Evolutionary conservation across 2,329 filamentous ascomycete species (phyloP), one percentile per base, ranked within the genome.

Genomic region (Magnaporthales sp.): DNA sequence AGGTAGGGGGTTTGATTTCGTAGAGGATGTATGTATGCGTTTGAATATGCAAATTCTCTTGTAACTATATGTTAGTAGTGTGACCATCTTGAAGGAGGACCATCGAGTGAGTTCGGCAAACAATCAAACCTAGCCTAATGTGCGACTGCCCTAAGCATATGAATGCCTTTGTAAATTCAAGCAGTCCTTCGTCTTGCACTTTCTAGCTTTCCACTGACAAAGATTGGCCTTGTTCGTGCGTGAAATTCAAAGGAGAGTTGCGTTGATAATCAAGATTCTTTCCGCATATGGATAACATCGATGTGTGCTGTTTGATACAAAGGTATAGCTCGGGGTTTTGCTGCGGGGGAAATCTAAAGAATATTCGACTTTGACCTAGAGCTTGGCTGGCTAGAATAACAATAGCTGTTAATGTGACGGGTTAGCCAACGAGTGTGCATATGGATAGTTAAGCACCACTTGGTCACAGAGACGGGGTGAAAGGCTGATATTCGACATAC

Each of bases 111-210:
- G 8, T 19, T 46, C 15, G 38, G 1, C 15, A 46, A 46, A 46
- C 19, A 46, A 46, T 46, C 38, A 46, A 46, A 46, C 15, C 19
- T n/a, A 1, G 38, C 15, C 38, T 19, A 19, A 19, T n/a, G 6
- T 19, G n/a, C 19, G 15, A 19, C 15, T 19, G 5, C n/a, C n/a
- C 38, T 2, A n/a, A 19, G 4, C 4, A 8, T 13, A n/a, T 2
- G 3, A n/a, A 2, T 19, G 9, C 6, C 38, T 3, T 46, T n/a
- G 9, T 1, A 46, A 46, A 19, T 1, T 46, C 10, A 2, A n/a
- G 19, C 1, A 46, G 38, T 3, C 15, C 38, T 15, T 46, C 1
- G 1, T 0, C 1, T 8, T n/a, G 5, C 4, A 7, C 1, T 0
- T 6, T 46, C 8, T 46, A 19, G 8, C 8, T 46, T 46, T 4